A percentile compares a stretch with the other conserved stretches of the same genome.
Evolutionary conservation across 352 stramenopile genomes (phyloP).

Genomic region (Phytophthora macrochlamydospora): DNA sequence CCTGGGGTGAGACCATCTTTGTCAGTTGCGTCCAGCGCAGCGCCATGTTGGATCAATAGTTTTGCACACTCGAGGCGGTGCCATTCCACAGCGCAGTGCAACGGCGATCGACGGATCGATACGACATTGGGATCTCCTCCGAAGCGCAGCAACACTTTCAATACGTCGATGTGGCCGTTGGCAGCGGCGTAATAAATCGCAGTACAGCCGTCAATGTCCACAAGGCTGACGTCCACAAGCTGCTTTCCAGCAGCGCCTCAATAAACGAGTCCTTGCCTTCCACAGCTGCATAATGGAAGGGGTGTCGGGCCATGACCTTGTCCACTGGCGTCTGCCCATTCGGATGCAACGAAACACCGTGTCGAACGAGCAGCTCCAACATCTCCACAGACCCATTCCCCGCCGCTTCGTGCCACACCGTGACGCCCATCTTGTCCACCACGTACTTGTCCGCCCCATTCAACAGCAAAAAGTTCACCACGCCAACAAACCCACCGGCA

Average conservation of each 20-base stretch:
- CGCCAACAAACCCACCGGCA: conserved; percentile 47
- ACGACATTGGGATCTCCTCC: conserved; percentile 58
- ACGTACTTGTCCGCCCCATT: conserved; percentile 68
- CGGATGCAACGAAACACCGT: conserved; percentile 53
- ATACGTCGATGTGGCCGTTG: conserved; percentile 62
- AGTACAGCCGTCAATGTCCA: conserved; percentile 66
- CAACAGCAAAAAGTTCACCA: conserved; percentile 57
- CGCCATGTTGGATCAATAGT: conserved; percentile 54
- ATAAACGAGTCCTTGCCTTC: conserved; percentile 70
- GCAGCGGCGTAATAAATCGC: conserved; percentile 78
- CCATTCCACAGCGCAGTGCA: conserved; percentile 83
- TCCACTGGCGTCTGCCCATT: conserved; percentile 56
- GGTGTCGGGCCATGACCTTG: conserved; percentile 80
- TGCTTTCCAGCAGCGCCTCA: conserved; percentile 48
- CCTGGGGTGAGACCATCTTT: conserved; percentile 50
- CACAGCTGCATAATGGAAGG: conserved; percentile 83
- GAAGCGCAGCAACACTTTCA: conserved; percentile 51
- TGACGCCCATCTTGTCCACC: conserved; percentile 81
- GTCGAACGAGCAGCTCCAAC: conserved; percentile 60
- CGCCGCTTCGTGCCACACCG: conserved; percentile 80
- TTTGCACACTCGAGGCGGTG: conserved; percentile 63
- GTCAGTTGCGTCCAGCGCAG: conserved; percentile 30
- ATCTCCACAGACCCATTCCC: conserved; percentile 62
- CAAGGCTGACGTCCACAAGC: conserved; percentile 73
- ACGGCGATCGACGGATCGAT: conserved; percentile 64